A percentile compares a stretch with the other conserved stretches of the same genome.
Conservation (phyloP, 2,329 filamentous ascomycete species). For the Fusarium dlaminii region DNA sequence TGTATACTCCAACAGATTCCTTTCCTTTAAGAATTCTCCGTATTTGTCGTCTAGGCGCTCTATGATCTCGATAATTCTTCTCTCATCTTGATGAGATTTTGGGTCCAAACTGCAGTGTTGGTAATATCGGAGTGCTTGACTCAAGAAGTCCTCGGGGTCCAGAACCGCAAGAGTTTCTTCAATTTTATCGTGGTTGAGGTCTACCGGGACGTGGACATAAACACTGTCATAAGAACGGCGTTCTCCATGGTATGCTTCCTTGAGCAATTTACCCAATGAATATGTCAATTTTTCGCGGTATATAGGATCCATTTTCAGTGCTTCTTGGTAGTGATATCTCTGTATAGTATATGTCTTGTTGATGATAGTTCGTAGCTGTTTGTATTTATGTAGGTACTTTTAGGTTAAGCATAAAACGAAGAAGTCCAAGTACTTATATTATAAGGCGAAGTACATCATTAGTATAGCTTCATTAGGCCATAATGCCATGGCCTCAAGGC, state of each 20-base stretch:
- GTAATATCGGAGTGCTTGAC: not conserved
- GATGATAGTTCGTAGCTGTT: rapidly evolving
- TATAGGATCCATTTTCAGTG: not conserved
- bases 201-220: not conserved
- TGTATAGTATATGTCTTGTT: not conserved
- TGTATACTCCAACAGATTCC: not conserved
- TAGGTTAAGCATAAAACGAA: rapidly evolving
- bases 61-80: not conserved
- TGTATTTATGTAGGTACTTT: rapidly evolving
- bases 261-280: not conserved
- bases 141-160: not conserved
- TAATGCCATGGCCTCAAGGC: not conserved
- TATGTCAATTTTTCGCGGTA: not conserved
- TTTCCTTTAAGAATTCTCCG: too few relatives aligned
- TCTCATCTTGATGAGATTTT: rapidly evolving
- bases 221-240: not conserved
- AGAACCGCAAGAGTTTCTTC: not conserved
- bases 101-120: not conserved
- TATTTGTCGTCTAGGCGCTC: not conserved
- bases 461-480: not conserved
- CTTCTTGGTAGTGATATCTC: not conserved
- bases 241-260: not conserved
- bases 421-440: rapidly evolving
- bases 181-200: not conserved
- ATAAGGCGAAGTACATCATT: not conserved